These are phyloP conservation scores for Saccharomycopsis hybrid DNA, from an alignment of 1,139 yeast genomes.

Conservation along the genomic window DNA sequence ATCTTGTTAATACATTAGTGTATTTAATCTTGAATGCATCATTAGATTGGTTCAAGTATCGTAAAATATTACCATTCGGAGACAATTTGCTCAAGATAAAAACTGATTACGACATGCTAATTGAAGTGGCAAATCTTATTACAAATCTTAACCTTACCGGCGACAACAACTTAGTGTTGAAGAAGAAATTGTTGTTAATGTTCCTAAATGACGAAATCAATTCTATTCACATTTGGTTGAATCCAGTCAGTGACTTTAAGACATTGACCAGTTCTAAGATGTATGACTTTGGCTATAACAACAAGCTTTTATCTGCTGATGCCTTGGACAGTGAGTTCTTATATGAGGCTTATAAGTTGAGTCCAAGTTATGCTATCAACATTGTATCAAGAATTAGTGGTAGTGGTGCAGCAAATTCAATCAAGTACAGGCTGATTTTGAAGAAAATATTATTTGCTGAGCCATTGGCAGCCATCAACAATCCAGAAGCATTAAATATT, in stretches of 20 bases:
- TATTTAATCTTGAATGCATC: conserved; percentile 54
- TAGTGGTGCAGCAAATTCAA: conserved; percentile 24
- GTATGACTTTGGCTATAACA: conserved; percentile 1
- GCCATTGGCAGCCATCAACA: conserved; percentile 57
- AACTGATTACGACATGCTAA: conserved; percentile 58
- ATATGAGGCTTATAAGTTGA: conserved; percentile 52
- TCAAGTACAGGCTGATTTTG: conserved; percentile 39
- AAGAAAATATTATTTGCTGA: conserved; percentile 42
- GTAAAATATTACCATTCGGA: conserved; percentile 74
- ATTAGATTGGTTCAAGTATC: conserved; percentile 69
- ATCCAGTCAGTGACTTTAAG: conserved; percentile 48
- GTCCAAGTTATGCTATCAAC: conserved; percentile 71
- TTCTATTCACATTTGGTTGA: conserved; percentile 71
- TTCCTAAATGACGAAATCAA: conserved; percentile 74
- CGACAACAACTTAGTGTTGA: conserved; percentile 32
- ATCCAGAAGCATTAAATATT: conserved; percentile 60
- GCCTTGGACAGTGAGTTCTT: conserved; percentile 30
- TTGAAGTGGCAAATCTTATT: conserved; percentile 39
- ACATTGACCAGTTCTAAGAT: background rate
- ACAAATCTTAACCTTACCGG: conserved; percentile 26
- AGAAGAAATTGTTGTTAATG: conserved; percentile 46
- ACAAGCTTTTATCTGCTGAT: conserved; percentile 25
- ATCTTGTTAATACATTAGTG: background rate
- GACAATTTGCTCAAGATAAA: conserved; percentile 67
- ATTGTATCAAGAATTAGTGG: conserved; percentile 53